Evolutionary conservation across 2,329 filamentous ascomycete species (phyloP).

Genomic region (Aspergillus sp.): DNA sequence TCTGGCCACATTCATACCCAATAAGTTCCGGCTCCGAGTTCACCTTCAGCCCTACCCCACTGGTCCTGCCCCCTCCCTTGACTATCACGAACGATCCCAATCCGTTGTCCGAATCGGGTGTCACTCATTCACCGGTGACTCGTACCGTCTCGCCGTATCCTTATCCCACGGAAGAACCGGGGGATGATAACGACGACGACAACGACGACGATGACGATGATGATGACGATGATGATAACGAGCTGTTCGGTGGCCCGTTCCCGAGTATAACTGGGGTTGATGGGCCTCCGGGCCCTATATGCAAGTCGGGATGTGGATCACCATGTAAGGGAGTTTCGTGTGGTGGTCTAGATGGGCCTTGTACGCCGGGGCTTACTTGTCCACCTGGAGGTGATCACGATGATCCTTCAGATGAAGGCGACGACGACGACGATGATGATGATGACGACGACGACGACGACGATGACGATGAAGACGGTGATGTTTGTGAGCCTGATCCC

Average conservation of each 20-base stretch:
- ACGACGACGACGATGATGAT: not conserved
- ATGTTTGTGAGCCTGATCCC: not conserved
- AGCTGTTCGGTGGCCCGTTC: not conserved
- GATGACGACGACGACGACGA: not conserved
- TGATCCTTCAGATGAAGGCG: not conserved
- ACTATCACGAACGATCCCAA: conserved; percentile 1
- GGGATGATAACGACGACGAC: not conserved
- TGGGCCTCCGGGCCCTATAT: not conserved
- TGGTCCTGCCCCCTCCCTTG: not conserved
- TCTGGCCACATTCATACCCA: not conserved
- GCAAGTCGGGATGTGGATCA: not conserved
- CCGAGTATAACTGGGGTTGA: not conserved
- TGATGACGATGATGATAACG: not conserved
- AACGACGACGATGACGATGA: not conserved
- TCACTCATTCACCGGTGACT: not conserved
- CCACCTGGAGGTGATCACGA: not conserved
- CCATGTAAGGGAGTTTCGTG: not conserved
- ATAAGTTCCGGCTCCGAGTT: not conserved
- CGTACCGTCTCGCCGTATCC: not conserved
- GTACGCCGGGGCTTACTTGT: not conserved
- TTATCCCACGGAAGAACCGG: not conserved
- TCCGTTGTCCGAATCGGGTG: not conserved
- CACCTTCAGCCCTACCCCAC: not conserved
- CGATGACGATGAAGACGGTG: not conserved
- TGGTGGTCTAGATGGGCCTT: not conserved